Evolutionary conservation across 2,329 filamentous ascomycete species (phyloP).

Genomic region (Apiospora koreana): DNA sequence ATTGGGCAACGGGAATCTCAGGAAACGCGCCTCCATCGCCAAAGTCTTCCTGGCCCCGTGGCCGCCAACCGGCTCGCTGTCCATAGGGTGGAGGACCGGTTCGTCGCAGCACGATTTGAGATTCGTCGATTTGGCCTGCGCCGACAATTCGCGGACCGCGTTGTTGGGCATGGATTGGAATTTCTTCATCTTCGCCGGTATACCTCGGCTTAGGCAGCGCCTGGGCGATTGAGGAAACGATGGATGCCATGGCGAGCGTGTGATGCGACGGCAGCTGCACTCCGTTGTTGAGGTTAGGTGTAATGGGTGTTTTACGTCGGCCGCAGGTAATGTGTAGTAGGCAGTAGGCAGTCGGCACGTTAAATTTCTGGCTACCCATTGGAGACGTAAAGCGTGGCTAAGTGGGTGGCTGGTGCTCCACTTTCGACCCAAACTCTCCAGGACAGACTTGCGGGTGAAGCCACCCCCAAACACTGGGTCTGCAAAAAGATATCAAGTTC

Average conservation of each 20-base stretch:
- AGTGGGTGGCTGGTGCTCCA: constrained; percentile 5
- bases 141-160: constrained; percentile 82
- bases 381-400: not conserved
- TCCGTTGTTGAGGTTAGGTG: constrained; percentile 11
- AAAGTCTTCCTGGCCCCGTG: constrained; percentile 85
- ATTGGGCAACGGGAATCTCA: constrained; percentile 90
- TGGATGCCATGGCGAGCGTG: constrained; percentile 59
- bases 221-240: constrained; percentile 72
- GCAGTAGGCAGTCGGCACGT: not conserved
- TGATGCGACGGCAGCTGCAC: constrained; percentile 9
- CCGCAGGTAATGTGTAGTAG: not conserved
- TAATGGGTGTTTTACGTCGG: constrained; percentile 1
- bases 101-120: constrained; percentile 79
- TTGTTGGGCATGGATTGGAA: constrained; percentile 69
- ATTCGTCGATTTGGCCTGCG: constrained; percentile 77
- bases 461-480: not conserved
- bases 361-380: constrained; percentile 2
- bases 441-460: not conserved
- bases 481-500: no score
- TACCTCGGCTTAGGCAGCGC: constrained; percentile 90
- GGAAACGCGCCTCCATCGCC: constrained; percentile 96
- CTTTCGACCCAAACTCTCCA: not conserved
- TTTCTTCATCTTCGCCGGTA: constrained; percentile 83
- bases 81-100: constrained; percentile 86
- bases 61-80: constrained; percentile 86